These are phyloP conservation scores for Colletotrichum australisinense DNA, from an alignment of 2,329 filamentous ascomycete species.

Conservation along the genomic window DNA sequence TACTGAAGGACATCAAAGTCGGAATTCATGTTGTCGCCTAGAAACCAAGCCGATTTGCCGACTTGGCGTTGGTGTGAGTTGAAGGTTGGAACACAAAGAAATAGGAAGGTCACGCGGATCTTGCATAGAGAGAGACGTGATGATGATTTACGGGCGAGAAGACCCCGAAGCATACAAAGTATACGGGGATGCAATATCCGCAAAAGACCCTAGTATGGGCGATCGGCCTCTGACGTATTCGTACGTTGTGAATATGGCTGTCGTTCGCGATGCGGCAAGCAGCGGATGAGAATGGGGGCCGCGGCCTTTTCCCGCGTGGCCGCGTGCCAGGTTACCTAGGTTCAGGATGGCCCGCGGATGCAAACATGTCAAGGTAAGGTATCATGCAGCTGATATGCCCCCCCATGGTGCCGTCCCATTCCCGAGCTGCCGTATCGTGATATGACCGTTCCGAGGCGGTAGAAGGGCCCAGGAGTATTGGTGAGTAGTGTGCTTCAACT, in stretches of 20 bases:
- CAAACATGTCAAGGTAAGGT: slow-evolving; percentile 8
- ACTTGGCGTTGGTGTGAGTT: not conserved
- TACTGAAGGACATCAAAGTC: too few relatives aligned
- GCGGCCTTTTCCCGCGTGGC: not conserved
- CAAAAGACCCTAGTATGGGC: not conserved
- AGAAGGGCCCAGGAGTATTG: not conserved
- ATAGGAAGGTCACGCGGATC: not conserved
- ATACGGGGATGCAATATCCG: not conserved
- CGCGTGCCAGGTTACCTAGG: not conserved
- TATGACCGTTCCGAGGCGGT: not conserved
- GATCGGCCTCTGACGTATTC: not conserved
- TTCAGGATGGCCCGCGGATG: not conserved
- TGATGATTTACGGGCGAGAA: not conserved
- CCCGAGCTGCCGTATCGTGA: slow-evolving; percentile 10
- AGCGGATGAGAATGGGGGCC: slow-evolving; percentile 12
- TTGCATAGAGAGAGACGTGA: not conserved
- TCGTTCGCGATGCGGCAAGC: slow-evolving; percentile 4
- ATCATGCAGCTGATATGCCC: not conserved
- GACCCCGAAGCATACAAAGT: not conserved
- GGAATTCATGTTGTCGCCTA: too few relatives aligned
- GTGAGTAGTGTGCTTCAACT: not conserved
- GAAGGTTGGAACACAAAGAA: not conserved
- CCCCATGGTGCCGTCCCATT: slow-evolving; percentile 3
- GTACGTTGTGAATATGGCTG: not conserved
- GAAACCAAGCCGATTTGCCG: not conserved